These are phyloP conservation scores for Saturnispora halmiae DNA, from an alignment of 805 yeast species.

Conservation along the genomic window DNA sequence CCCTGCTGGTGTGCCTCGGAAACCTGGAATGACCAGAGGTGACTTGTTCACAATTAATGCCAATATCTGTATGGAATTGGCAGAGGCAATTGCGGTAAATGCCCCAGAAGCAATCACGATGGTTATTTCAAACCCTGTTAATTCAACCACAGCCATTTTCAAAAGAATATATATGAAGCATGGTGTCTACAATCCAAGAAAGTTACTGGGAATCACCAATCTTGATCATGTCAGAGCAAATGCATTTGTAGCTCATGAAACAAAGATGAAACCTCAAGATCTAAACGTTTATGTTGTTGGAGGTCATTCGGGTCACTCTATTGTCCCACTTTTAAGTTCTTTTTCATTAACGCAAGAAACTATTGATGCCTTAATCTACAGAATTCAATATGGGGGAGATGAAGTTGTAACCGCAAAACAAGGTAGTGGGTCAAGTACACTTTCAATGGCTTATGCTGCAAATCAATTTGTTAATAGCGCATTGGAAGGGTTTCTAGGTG, in stretches of 20 bases:
- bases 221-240: slow-evolving; percentile 84
- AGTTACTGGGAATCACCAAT: slow-evolving; percentile 82
- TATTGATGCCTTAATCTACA: slow-evolving; percentile 54
- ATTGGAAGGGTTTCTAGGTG: slow-evolving; percentile 15
- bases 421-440: slow-evolving; percentile 90
- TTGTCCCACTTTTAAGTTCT: slow-evolving; percentile 70
- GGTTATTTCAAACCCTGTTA: slow-evolving; percentile 88
- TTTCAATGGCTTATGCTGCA: slow-evolving; percentile 92
- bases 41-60: slow-evolving; percentile 53
- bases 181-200: slow-evolving; percentile 61
- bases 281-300: slow-evolving; percentile 72
- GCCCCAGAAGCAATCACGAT: slow-evolving; percentile 71
- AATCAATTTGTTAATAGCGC: slow-evolving; percentile 60
- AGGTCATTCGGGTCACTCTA: slow-evolving; percentile 93
- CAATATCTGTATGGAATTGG: slow-evolving; percentile 63
- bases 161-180: slow-evolving; percentile 65
- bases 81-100: slow-evolving; percentile 61
- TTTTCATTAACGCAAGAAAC: slow-evolving; percentile 32
- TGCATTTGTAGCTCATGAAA: slow-evolving; percentile 49
- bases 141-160: slow-evolving; percentile 86
- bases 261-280: slow-evolving; percentile 39
- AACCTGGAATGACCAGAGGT: slow-evolving; percentile 59
- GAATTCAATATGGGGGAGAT: slow-evolving; percentile 94
- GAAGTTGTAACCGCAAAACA: slow-evolving; percentile 90
- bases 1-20: slow-evolving; percentile 57